Base-by-base conservation (phyloP, 2,329 filamentous ascomycete species). In the Penicillium sp. region DNA sequence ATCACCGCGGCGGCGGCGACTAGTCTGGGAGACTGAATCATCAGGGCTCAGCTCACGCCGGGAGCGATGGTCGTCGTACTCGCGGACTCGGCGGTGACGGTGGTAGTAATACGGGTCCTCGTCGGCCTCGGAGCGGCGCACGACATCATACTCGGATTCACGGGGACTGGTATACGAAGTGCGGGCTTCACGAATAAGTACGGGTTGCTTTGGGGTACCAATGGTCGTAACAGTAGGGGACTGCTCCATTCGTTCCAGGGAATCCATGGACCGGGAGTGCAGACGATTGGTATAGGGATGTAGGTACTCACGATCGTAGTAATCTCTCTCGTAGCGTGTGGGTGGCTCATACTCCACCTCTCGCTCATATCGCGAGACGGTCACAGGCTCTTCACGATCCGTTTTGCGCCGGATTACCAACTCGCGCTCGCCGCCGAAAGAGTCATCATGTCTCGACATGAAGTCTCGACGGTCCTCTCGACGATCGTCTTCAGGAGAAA, bases 61-160 rank as follows among this genome's bases (percentile, higher is more conserved):
- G 56, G 72, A 67, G 60, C 73, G 72, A 56, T 78, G 77, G 55
- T 81, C 78, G 29, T 84, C 82, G 41, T 83, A 77, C 67, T 86
- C 82, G 54, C 81, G 79, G 43, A 82, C 74, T 42, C 80, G 76
- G 57, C 84, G 81, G 65, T 86, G 77, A 56, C 83, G 81, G 64
- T 86, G 82, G 67, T 86, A 86, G 67, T 85, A 86, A 68, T 86
- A 86, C 58, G 85, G 81, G 38, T 86, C 83, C 56, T 81, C 71
- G n/a, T 78, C 74, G 25, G 80, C 73, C 61, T 86, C 83, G 25
- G 83, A 77, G 38, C 83, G 83, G 64, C 85, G 84, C 58, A 86
- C 77, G 54, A 86, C 75, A 58, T 86, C 84, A 62, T 84, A 87
- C 41, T 83, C 80, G 27, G 82, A 81, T 65, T 86, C 83, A 49